Conservation (phyloP, 768 basidiomycete species). For the Lentinula sp. region DNA sequence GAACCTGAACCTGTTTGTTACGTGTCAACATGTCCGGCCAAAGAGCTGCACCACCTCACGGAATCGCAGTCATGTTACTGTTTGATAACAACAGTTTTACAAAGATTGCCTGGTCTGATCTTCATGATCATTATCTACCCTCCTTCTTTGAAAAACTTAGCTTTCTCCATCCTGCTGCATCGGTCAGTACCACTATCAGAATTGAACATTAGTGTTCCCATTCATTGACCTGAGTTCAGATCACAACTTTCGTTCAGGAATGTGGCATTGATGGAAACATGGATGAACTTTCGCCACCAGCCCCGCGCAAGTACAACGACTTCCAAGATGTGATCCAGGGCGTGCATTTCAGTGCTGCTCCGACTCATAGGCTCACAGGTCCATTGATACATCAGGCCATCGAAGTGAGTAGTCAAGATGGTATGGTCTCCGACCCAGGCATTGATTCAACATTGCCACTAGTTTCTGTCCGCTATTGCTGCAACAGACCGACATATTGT, state of each 20-base stretch:
- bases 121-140: constrained; percentile 3
- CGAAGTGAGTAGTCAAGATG: background rate
- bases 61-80: constrained; percentile 2
- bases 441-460: background rate
- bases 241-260: constrained; percentile 3
- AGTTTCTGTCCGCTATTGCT: background rate
- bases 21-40: background rate
- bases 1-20: background rate
- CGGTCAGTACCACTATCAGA: background rate
- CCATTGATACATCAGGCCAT: background rate
- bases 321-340: background rate
- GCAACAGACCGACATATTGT: constrained; percentile 42
- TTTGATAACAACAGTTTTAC: constrained; percentile 1
- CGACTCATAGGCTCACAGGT: background rate
- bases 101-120: constrained; percentile 2
- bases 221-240: background rate
- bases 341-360: background rate
- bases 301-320: background rate
- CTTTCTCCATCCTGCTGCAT: background rate
- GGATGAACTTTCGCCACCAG: background rate
- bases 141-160: background rate
- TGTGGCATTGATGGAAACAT: background rate
- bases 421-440: background rate
- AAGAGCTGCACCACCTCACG: background rate
- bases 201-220: background rate